These are phyloP conservation scores for Botrytis tulipae DNA, from an alignment of 2,329 filamentous ascomycete genomes.

Conservation along the genomic window DNA sequence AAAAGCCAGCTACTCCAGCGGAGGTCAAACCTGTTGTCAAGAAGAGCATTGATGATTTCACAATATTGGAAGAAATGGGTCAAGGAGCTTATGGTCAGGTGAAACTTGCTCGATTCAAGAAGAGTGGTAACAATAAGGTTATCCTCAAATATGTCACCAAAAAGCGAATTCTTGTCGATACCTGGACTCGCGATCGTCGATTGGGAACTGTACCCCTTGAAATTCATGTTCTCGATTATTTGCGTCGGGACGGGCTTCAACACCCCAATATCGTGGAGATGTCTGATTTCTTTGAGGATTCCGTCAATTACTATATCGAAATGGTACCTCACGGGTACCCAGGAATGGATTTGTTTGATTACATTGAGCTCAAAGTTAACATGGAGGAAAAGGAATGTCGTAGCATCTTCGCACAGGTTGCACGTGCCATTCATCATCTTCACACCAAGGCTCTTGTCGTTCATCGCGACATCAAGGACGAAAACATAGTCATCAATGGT, in stretches of 20 bases:
- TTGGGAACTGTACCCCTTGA: constrained; percentile 94
- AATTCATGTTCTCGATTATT: constrained; percentile 93
- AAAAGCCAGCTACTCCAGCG: constrained; percentile 37
- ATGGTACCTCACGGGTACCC: constrained; percentile 94
- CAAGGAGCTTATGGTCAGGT: constrained; percentile 98
- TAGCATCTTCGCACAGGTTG: constrained; percentile 94
- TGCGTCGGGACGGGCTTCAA: constrained; percentile 68
- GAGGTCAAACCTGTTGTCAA: constrained; percentile 53
- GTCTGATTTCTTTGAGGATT: constrained; percentile 74
- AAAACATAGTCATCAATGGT: constrained; percentile 94
- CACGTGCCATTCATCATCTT: constrained; percentile 82
- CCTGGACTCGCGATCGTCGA: constrained; percentile 91
- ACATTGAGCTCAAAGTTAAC: constrained; percentile 91
- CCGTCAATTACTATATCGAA: constrained; percentile 96
- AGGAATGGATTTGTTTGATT: constrained; percentile 98
- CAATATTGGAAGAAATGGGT: constrained; percentile 96
- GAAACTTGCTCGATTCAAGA: constrained; percentile 86
- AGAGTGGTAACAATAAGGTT: constrained; percentile 71
- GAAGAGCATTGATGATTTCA: constrained; percentile 85
- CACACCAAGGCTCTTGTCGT: constrained; percentile 90
- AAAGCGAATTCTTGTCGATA: constrained; percentile 92
- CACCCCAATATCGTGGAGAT: constrained; percentile 72
- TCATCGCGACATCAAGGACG: constrained; percentile 97
- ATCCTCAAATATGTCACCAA: constrained; percentile 99
- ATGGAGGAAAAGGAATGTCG: constrained; percentile 95